Evolutionary conservation across 257 asterid genomes (phyloP), one percentile per base, ranked within the genome.

Genomic region (Solanum bukasovii): DNA sequence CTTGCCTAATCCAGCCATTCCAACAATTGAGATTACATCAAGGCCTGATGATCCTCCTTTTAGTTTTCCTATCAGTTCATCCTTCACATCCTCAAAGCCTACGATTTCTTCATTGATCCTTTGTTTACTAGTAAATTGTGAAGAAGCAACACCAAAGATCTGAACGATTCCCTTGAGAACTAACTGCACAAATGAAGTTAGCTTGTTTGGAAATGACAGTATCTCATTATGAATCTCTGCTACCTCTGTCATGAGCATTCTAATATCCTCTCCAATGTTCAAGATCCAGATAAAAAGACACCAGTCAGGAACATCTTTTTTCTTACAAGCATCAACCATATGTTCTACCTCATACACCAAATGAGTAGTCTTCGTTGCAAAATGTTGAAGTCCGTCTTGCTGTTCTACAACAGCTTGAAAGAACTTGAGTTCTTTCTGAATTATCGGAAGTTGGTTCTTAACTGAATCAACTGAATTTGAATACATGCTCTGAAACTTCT

Each of bases 271-370:
- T 4, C 34, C 78, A 25, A 88, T 27, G 13, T 72, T 59, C 21
- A 61, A 78, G 13, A 70, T 37, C 81, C 83, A 77, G 35, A 85
- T 67, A 74, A 61, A 37, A 44, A 65, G 40, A 84, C 67, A 31
- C 91, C 92, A 90, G 13, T 70, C 83, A 14, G 88, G 90, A 25
- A 86, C n/a, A 27, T 88, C 88, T 18, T 68, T 84, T 33, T 85
- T 86, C 85, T 25, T 68, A 52, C 89, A 70, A 83, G 91, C 81
- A 84, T 42, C 61, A 31, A 88, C 25, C 12, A 70, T 56, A 61
- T 25, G 81, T 27, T 68, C 44, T n/a, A 77, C 81, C 25, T 63
- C 49, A 77, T 31, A 31, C 31, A 52, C 83, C 31, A 84, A 37
- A 87, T 2, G n/a, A 13, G 6, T 46, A 23, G 25, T 18, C 21